phyloP scores from a whole-genome alignment of 2,329 filamentous ascomycete species.

The Stagonosporopsis cucurbitacearum region DNA sequence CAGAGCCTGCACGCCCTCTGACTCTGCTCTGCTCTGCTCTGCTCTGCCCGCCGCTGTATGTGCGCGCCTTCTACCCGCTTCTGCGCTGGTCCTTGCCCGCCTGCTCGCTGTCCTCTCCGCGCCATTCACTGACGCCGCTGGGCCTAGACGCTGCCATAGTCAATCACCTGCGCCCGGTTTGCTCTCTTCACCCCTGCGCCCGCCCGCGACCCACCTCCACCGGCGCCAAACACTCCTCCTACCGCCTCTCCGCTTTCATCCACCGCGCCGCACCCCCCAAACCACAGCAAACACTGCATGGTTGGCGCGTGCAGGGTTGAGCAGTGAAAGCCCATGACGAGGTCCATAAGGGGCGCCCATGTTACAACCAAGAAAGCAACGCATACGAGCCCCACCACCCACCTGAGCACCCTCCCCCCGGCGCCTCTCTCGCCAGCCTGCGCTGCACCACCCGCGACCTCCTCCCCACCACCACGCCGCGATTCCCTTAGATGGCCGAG shows the following conservation, averaged over 20 bases:
- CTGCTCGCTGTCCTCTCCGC: slow-evolving; percentile 21
- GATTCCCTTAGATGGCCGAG: slow-evolving; percentile 69
- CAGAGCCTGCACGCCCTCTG: slow-evolving; percentile 32
- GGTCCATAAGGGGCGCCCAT: slow-evolving; percentile 50
- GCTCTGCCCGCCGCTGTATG: slow-evolving; percentile 32
- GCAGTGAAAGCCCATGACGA: slow-evolving; percentile 44
- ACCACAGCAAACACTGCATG: slow-evolving; percentile 29
- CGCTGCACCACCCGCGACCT: slow-evolving; percentile 40
- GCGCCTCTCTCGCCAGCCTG: slow-evolving; percentile 34
- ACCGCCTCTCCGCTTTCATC: slow-evolving; percentile 22
- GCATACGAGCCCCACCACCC: slow-evolving; percentile 53
- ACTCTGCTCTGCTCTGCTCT: slow-evolving; percentile 20
- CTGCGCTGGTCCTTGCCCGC: slow-evolving; percentile 10
- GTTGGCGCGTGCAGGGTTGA: slow-evolving; percentile 34
- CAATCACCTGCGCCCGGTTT: slow-evolving; percentile 23
- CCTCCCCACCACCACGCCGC: slow-evolving; percentile 29
- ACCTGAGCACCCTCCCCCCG: slow-evolving; percentile 44
- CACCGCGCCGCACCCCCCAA: slow-evolving; percentile 7
- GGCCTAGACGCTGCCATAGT: slow-evolving; percentile 26
- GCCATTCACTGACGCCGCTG: slow-evolving; percentile 28
- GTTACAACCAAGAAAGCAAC: slow-evolving; percentile 57
- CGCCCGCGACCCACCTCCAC: slow-evolving; percentile 8
- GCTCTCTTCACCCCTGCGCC: slow-evolving; percentile 8
- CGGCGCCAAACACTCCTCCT: slow-evolving; percentile 22
- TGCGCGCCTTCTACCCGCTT: slow-evolving; percentile 38